Evolutionary conservation across 2,329 filamentous ascomycete species (phyloP), one percentile per base, ranked within the genome.

Genomic region (Epichloe festucae): DNA sequence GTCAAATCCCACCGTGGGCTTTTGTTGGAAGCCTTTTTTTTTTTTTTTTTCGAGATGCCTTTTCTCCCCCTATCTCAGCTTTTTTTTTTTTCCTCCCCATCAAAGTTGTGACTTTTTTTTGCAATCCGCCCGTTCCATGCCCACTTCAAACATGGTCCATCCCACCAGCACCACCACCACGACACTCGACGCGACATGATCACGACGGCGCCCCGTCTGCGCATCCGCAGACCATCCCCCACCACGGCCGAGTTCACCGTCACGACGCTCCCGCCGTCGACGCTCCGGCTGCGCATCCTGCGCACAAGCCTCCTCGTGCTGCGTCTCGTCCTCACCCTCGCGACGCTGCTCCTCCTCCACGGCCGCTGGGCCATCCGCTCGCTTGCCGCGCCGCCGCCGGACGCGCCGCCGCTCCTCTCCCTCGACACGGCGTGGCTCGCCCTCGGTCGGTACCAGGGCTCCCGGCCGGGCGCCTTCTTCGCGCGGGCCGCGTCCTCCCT

Each of bases 191-290:
- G 27, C 27, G 8, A 31, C 17, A 57, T 88, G 84, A 74, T 86
- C 57, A 78, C 77, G 42, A 78, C 75, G 19, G 61, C 72, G 1
- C 78, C 81, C 10, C 76, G 76, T 58, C 79, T 88, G 48, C 75
- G 73, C 59, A 77, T 77, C 54, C 76, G 81, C 57, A 78, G 81
- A 21, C 86, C 87, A 48, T 90, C 93, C 23, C 23, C 88, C 46
- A 94, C 89, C 3, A 95, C 93, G n/a, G 83, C 87, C 64, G 85
- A 87, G 58, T 97, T 91, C 75, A 94, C 86, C 34, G 87, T 96
- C 52, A 93, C 90, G 38, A 96, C 90, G 53, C 80, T 82, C 44
- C 81, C 86, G 1, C 69, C 71, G 0, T 64, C 70, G 4, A 76
- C 76, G 0, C 54, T 77, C 15, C 60, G 74, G 2, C 67, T 76